Percentiles rank a stretch among this genome's conserved stretches.
These are phyloP conservation scores for Halophytophthora batemanensis DNA, from an alignment of 352 stramenopile genomes.

Conservation along the genomic window DNA sequence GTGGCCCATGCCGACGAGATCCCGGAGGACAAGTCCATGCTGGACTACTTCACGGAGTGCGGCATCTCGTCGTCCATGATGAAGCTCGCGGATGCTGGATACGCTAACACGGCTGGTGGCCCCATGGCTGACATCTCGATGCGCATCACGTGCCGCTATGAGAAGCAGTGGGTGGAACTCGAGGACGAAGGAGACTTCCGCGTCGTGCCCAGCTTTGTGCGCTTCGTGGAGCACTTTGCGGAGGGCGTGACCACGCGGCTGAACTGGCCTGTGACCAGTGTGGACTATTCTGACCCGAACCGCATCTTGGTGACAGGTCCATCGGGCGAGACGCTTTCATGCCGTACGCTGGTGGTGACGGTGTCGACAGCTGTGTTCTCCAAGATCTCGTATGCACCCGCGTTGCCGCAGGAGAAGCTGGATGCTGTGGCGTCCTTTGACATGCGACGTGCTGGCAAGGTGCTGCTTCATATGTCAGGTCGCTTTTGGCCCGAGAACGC, in stretches of 20 bases:
- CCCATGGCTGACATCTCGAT: slow-evolving; percentile 72
- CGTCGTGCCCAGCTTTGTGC: slow-evolving; percentile 62
- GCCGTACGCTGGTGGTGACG: slow-evolving; percentile 62
- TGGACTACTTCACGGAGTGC: slow-evolving; percentile 68
- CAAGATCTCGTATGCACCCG: slow-evolving; percentile 67
- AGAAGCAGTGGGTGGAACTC: slow-evolving; percentile 80
- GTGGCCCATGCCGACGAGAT: slow-evolving; percentile 60
- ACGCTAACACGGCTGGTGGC: slow-evolving; percentile 77
- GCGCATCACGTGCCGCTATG: slow-evolving; percentile 74
- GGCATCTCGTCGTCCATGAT: slow-evolving; percentile 71
- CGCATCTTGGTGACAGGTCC: slow-evolving; percentile 57
- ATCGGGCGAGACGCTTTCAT: slow-evolving; percentile 54
- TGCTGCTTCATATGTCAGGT: slow-evolving; percentile 66
- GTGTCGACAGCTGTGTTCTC: slow-evolving; percentile 76
- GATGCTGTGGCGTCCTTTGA: slow-evolving; percentile 61
- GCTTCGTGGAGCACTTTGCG: slow-evolving; percentile 60
- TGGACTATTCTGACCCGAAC: slow-evolving; percentile 56
- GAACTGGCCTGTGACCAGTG: slow-evolving; percentile 48
- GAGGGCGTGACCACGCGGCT: slow-evolving; percentile 47
- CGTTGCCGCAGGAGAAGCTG: slow-evolving; percentile 50
- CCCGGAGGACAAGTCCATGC: slow-evolving; percentile 59
- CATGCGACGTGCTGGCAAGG: slow-evolving; percentile 75
- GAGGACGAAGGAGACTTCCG: slow-evolving; percentile 83
- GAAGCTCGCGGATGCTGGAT: slow-evolving; percentile 76
- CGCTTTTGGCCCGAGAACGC: slow-evolving; percentile 70